Base-by-base conservation (phyloP, 176 grass and related monocot species). In the Chloris gayana region DNA sequence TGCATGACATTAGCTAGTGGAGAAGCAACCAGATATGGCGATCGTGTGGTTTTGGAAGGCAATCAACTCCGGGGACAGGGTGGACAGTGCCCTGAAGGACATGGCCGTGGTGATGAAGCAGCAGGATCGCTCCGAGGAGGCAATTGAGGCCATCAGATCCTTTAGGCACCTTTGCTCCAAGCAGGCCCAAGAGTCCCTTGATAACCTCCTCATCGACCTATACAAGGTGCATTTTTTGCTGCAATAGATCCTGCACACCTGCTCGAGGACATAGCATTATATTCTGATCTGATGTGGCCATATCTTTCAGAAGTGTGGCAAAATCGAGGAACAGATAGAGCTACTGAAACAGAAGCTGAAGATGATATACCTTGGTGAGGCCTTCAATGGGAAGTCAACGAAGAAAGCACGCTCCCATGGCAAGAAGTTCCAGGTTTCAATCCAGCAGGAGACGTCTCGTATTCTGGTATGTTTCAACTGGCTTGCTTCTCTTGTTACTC, bases 1-100 rank as follows among this genome's bases (percentile, higher is more conserved):
- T 65, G 27, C 11, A 66, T 87, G 45, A 17, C 14, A 60, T 61
- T 79, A 95, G 96, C 75, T 98, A 12, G 90, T 98, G 19, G 92
- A 95, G 86, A 98, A 95, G 88, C 92, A 98, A 25, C 79, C 84
- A 5, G 86, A 93, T 39, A 33, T 39, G 35, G 88, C 96, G 21
- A 88, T 95, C 7, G 78, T 91, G 72, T 99, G 92, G 96, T 99
- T 99, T 71, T 99, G 92, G 88, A 99, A 99, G 79, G 96, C 95
- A 10, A 93, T 98, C 80, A 98, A 98, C 73, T 87, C 84, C 9
- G 78, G 90, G 29, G 92, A 98, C 63, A 86, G 88, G 77, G 92
- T 93, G 34, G 95, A 98, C 49, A 98, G 92, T 76, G 88, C 90
- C 24, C 63, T 98, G 25, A 95, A 95, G 78, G 92, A 98, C 92